A percentile compares a stretch with the other conserved stretches of the same genome.
Evolutionary conservation across 2,329 filamentous ascomycete genomes (phyloP).

Genomic region (Aspergillus ochraceus): DNA sequence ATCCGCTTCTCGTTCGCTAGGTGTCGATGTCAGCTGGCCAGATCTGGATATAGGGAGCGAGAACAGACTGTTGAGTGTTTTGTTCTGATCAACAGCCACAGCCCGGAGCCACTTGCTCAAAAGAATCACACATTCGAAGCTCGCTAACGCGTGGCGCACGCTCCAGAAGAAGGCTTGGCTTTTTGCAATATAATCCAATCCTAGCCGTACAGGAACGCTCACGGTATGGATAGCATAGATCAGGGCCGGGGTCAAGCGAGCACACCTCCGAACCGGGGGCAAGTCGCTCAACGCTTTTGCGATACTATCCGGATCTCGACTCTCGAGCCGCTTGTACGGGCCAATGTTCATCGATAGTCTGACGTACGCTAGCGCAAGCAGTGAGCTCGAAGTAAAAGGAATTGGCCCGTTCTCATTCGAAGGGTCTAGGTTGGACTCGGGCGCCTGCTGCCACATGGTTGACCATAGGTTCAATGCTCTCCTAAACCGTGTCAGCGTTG

Average conservation of each 20-base stretch:
- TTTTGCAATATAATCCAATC: neutral
- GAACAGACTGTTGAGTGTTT: neutral
- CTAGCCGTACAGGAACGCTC: neutral
- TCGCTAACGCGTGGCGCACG: neutral
- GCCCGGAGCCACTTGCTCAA: neutral
- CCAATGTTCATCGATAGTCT: neutral
- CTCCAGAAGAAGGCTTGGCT: slow-evolving; percentile 3
- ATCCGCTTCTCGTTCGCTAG: neutral
- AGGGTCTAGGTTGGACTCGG: slow-evolving; percentile 1
- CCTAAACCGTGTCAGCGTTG: neutral
- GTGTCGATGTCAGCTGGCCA: neutral
- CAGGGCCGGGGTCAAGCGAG: neutral
- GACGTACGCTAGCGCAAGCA: neutral
- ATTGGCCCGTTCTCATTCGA: neutral
- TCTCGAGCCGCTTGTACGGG: neutral
- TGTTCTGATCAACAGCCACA: neutral
- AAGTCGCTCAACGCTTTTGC: neutral
- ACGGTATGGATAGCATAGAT: neutral
- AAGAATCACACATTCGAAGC: neutral
- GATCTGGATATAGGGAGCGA: neutral
- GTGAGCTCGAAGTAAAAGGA: neutral
- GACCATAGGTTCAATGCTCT: neutral
- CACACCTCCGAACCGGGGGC: neutral
- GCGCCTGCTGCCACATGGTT: neutral
- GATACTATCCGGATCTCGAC: neutral